These are phyloP conservation scores for Mortierella sp. DNA, from an alignment of 371 early-diverging fungal genomes.

Conservation along the genomic window DNA sequence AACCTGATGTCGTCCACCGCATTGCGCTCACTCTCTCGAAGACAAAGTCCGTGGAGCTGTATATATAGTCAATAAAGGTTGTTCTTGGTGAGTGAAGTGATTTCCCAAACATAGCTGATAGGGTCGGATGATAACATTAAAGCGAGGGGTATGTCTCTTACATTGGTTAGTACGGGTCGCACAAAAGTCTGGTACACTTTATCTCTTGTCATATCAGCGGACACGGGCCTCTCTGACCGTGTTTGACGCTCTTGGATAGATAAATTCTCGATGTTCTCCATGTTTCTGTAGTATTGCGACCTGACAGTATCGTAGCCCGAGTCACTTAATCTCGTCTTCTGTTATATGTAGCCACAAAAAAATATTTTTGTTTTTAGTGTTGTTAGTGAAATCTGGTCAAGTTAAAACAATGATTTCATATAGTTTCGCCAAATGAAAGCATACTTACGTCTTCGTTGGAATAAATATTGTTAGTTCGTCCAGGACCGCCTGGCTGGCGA, in stretches of 20 bases:
- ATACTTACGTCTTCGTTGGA: slow-evolving; percentile 18
- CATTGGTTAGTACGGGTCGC: slow-evolving; percentile 44
- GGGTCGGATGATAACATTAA: background rate
- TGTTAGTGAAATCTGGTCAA: background rate
- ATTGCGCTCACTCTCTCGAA: slow-evolving; percentile 65
- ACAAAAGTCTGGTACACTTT: slow-evolving; percentile 55
- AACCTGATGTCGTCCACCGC: slow-evolving; percentile 68
- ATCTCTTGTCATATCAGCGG: slow-evolving; percentile 44
- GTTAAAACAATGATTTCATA: no score
- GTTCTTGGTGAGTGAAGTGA: background rate
- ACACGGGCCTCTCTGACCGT: slow-evolving; percentile 23
- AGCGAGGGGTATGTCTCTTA: slow-evolving; percentile 14
- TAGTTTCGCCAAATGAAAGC: no score
- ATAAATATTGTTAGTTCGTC: slow-evolving; percentile 1
- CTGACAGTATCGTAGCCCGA: slow-evolving; percentile 56
- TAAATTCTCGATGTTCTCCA: slow-evolving; percentile 30
- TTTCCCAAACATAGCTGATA: background rate
- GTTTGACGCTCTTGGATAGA: slow-evolving; percentile 28
- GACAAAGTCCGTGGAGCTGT: slow-evolving; percentile 61
- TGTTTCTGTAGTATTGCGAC: slow-evolving; percentile 28
- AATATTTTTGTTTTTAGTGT: background rate
- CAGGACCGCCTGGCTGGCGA: slow-evolving; percentile 30
- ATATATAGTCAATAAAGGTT: background rate
- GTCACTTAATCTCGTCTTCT: slow-evolving; percentile 32
- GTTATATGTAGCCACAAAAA: background rate